A percentile compares a stretch with the other conserved stretches of the same genome.
phyloP scores from a whole-genome alignment of 2,329 filamentous ascomycete species.

The Phoma sp. region DNA sequence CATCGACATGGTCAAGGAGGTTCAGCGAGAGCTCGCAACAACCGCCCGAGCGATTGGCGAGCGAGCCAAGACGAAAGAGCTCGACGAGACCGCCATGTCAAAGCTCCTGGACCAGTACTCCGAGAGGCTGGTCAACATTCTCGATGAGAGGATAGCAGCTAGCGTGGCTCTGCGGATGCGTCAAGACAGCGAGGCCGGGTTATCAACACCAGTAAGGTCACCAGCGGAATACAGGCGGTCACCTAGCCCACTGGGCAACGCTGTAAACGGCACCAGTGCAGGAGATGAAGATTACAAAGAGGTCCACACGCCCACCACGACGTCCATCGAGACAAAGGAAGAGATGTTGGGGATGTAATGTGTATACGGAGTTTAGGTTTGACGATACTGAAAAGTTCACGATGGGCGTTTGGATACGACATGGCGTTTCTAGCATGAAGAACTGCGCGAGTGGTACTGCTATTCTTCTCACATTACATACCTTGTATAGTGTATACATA shows the following conservation, averaged over 20 bases:
- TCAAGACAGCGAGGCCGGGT: constrained; percentile 38
- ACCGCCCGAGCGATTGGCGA: constrained; percentile 55
- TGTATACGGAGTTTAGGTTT: neutral
- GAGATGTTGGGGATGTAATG: neutral
- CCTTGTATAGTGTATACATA: constrained; percentile 3
- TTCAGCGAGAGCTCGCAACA: constrained; percentile 63
- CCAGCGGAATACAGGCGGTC: constrained; percentile 11
- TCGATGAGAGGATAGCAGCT: constrained; percentile 71
- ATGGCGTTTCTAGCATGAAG: neutral
- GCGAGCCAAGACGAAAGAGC: constrained; percentile 46
- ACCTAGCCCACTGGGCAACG: constrained; percentile 1
- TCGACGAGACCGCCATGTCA: constrained; percentile 53
- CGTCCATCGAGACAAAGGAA: neutral
- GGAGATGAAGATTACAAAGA: neutral
- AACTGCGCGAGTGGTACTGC: neutral
- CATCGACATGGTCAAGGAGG: constrained; percentile 57
- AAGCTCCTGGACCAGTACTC: constrained; percentile 78
- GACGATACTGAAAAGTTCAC: neutral
- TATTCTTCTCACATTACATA: neutral
- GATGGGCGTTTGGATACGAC: constrained; percentile 2
- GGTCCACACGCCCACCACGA: neutral
- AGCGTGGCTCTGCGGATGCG: constrained; percentile 46
- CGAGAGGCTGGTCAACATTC: constrained; percentile 71
- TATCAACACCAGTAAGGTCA: constrained; percentile 3
- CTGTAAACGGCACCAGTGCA: neutral